phyloP scores from a whole-genome alignment of 2,329 filamentous ascomycete genomes.

The Aspergillus brunneoviolaceus region DNA sequence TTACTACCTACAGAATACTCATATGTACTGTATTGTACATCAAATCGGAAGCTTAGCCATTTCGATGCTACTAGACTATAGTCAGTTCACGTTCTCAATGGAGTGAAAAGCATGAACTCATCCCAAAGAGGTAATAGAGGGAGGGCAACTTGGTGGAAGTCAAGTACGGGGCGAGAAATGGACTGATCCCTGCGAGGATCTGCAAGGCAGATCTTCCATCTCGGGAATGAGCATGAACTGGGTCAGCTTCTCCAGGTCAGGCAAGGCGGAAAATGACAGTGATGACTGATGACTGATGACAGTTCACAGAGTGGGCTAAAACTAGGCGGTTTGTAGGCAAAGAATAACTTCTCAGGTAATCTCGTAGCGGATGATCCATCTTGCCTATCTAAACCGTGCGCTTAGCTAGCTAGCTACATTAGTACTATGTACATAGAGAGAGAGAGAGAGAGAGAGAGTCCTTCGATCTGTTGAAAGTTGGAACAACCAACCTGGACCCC shows the following conservation, averaged over 20 bases:
- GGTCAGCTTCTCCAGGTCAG: not conserved
- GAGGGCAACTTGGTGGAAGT: not conserved
- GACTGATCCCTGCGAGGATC: conserved; percentile 2
- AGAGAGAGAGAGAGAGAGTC: too few species aligned
- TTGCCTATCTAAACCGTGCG: not conserved
- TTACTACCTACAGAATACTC: not conserved
- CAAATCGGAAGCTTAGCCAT: not conserved
- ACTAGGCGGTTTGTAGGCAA: not conserved
- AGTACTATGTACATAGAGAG: too few species aligned
- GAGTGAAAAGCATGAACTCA: not conserved
- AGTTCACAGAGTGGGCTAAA: not conserved
- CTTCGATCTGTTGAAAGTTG: too few species aligned
- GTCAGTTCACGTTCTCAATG: not conserved
- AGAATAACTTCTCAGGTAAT: not conserved
- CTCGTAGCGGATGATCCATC: conserved; percentile 1
- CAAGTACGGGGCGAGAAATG: not conserved
- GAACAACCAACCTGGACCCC: too few species aligned
- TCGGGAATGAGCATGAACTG: not conserved
- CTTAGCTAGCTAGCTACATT: too few species aligned
- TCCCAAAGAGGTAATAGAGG: not conserved
- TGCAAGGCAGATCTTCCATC: conserved; percentile 4
- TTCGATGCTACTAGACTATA: not conserved
- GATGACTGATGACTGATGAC: not conserved
- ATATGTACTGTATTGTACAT: not conserved
- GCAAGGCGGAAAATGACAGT: not conserved